phyloP scores from a whole-genome alignment of 768 basidiomycete species.

The Lentinula edodes region DNA sequence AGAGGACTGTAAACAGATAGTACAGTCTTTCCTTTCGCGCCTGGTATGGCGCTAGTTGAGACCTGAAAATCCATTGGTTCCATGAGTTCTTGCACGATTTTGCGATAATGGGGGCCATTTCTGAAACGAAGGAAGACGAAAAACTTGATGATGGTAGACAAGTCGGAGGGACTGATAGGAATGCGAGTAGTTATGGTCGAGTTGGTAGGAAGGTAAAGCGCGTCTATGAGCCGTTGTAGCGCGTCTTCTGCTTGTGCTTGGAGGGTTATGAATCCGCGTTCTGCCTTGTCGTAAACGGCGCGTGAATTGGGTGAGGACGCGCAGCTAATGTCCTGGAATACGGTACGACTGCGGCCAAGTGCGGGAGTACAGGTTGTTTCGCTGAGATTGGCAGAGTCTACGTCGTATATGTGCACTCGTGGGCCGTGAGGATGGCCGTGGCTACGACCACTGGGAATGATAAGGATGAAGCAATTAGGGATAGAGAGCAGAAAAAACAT shows the following conservation, averaged over 20 bases:
- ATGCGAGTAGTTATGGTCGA: slow-evolving; percentile 17
- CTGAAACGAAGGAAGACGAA: slow-evolving; percentile 54
- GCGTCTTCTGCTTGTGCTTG: slow-evolving; percentile 36
- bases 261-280: slow-evolving; percentile 35
- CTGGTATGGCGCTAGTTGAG: slow-evolving; percentile 15
- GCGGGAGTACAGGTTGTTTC: slow-evolving; percentile 36
- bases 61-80: slow-evolving; percentile 17
- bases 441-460: background rate
- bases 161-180: slow-evolving; percentile 20
- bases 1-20: slow-evolving; percentile 9
- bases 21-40: slow-evolving; percentile 19
- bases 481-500: background rate
- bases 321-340: slow-evolving; percentile 39
- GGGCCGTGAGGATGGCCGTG: slow-evolving; percentile 18
- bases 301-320: slow-evolving; percentile 29
- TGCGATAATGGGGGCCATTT: slow-evolving; percentile 42
- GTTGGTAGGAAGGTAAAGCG: slow-evolving; percentile 15
- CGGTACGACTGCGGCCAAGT: slow-evolving; percentile 18
- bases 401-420: slow-evolving; percentile 47
- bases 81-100: slow-evolving; percentile 27
- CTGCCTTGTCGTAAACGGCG: slow-evolving; percentile 33
- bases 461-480: background rate
- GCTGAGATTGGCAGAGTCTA: slow-evolving; percentile 43
- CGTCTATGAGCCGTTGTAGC: slow-evolving; percentile 29
- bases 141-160: slow-evolving; percentile 41